phyloP scores from a whole-genome alignment of 805 yeast genomes.

The Nakazawaea anatomiae region DNA sequence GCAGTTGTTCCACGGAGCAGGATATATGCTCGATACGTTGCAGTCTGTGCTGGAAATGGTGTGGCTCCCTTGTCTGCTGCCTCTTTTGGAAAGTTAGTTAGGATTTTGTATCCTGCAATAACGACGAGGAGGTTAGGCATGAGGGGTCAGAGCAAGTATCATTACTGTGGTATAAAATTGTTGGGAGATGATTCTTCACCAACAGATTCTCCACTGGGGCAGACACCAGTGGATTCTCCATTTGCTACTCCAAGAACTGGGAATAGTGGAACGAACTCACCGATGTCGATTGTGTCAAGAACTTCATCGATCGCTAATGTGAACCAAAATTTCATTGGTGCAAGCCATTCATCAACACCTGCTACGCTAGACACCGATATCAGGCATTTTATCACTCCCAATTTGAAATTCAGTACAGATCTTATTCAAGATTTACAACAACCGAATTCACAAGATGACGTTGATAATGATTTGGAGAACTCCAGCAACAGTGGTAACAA shows the following conservation, averaged over 20 bases:
- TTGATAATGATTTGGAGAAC: neutral
- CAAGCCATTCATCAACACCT: slow-evolving; percentile 6
- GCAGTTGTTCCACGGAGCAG: slow-evolving; percentile 60
- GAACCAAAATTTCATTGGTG: slow-evolving; percentile 3
- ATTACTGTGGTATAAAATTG: slow-evolving; percentile 69
- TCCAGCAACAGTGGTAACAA: no score
- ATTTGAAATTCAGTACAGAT: slow-evolving; percentile 3
- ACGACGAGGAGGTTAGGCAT: slow-evolving; percentile 77
- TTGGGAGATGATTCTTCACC: slow-evolving; percentile 25
- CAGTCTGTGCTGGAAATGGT: slow-evolving; percentile 48
- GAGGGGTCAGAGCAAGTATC: slow-evolving; percentile 79
- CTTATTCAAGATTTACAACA: neutral
- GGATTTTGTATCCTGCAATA: slow-evolving; percentile 57
- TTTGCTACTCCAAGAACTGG: slow-evolving; percentile 3
- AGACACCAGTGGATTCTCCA: slow-evolving; percentile 6
- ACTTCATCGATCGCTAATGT: slow-evolving; percentile 7
- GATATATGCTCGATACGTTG: slow-evolving; percentile 62
- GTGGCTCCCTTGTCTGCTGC: slow-evolving; percentile 65
- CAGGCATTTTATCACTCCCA: slow-evolving; percentile 1
- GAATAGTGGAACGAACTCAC: slow-evolving; percentile 8
- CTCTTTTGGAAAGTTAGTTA: slow-evolving; percentile 69
- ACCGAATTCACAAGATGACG: neutral
- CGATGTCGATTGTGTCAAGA: slow-evolving; percentile 9
- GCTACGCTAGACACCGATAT: slow-evolving; percentile 1
- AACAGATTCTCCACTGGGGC: slow-evolving; percentile 13